Evolutionary conservation across 2,329 filamentous ascomycete species (phyloP), one percentile per base, ranked within the genome.

Genomic region (Fusarium transvaalense): DNA sequence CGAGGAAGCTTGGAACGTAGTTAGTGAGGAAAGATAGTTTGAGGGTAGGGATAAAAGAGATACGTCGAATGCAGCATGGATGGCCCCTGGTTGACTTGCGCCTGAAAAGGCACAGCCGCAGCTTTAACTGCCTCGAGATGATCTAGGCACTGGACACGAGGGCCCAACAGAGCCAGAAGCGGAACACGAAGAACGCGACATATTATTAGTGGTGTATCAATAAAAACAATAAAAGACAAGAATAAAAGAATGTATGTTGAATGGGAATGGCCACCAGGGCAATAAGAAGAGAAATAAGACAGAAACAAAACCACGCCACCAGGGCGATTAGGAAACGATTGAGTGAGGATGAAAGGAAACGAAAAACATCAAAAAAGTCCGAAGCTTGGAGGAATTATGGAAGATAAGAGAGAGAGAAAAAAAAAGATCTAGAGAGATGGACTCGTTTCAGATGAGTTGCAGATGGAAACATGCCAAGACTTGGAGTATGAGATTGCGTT

Each of bases 1-100:
- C 76, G 74, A 1, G 83, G 82, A 32, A 85, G 83, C 83, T 83
- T 4, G 0, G 27, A 14, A 1, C 5, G 3, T 5, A 12, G 12
- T 54, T 8, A 56, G 38, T 7, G 0, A 0, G 17, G 25, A 6
- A 9, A 29, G 29, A 29, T 29, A 9, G 10, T 29, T 12, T 23
- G 0, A 29, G 6, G n/a, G 14, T 6, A 5, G 12, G 21, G 10
- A 2, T 3, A 25, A 2, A 17, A 10, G 7, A 43, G 56, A 38
- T n/a, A 71, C 69, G 42, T 72, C 64, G n/a, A 72, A 72, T 7
- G 70, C 70, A 3, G 70, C 64, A 31, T 72, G 67, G 3, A 72
- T 51, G 1, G 72, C 70, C 1, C 70, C 70, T 15, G 64, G 61
- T 15, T 72, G 70, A 3, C 61, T 35, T 3, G 57, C 37, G 2